These are phyloP conservation scores for Xylaria bambusicola DNA, from an alignment of 495 filamentous ascomycete species.

Conservation along the genomic window DNA sequence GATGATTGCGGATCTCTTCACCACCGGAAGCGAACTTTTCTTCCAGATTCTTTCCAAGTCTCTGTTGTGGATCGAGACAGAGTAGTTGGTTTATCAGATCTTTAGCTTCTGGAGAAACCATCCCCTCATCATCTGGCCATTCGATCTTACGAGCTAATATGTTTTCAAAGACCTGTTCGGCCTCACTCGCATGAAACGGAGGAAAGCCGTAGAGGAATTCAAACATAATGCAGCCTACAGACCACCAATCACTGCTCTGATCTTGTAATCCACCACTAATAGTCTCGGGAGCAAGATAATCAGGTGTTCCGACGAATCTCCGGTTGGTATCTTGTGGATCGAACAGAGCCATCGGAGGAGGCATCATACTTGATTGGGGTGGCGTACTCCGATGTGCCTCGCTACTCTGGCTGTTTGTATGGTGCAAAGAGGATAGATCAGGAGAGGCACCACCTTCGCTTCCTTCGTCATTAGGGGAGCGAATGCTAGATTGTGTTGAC, in stretches of 20 bases:
- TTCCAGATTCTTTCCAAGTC: constrained; percentile 80
- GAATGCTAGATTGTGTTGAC: constrained; percentile 47
- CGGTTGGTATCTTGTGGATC: constrained; percentile 93
- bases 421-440: constrained; percentile 65
- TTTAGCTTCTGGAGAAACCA: constrained; percentile 79
- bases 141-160: constrained; percentile 85
- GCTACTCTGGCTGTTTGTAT: constrained; percentile 57
- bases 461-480: constrained; percentile 59
- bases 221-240: constrained; percentile 93
- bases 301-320: constrained; percentile 93
- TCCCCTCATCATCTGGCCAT: constrained; percentile 77
- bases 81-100: constrained; percentile 92
- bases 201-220: constrained; percentile 90
- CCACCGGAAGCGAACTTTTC: constrained; percentile 80
- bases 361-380: constrained; percentile 78
- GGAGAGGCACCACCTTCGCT: constrained; percentile 63
- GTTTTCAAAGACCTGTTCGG: constrained; percentile 95
- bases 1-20: constrained; percentile 82
- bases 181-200: constrained; percentile 87
- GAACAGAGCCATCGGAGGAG: constrained; percentile 93
- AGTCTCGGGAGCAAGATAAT: constrained; percentile 96
- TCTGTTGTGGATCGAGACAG: constrained; percentile 73
- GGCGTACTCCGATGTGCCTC: constrained; percentile 53
- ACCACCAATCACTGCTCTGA: constrained; percentile 99
- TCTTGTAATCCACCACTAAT: constrained; percentile 94